Evolutionary conservation across 2,329 filamentous ascomycete species (phyloP).

Genomic region (Talaromyces pinophilus): DNA sequence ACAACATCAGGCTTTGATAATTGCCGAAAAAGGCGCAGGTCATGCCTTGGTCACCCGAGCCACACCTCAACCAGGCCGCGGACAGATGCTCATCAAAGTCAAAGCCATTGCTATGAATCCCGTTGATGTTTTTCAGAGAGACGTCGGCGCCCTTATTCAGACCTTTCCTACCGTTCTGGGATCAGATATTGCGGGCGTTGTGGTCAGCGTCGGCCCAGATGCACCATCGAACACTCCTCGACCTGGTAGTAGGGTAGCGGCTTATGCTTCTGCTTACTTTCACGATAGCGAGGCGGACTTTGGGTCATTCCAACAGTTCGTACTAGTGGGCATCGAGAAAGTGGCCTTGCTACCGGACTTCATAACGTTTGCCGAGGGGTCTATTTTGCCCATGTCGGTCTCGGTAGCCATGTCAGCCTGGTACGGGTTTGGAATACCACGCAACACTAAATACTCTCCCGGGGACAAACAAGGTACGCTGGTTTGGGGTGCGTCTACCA

Average conservation of each 20-base stretch:
- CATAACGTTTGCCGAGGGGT: constrained; percentile 31
- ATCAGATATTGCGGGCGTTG: constrained; percentile 36
- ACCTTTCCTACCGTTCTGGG: constrained; percentile 33
- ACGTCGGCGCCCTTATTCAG: constrained; percentile 27
- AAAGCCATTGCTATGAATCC: constrained; percentile 47
- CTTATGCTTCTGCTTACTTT: constrained; percentile 34
- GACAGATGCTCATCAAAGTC: constrained; percentile 46
- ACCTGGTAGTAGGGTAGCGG: constrained; percentile 35
- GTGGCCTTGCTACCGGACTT: constrained; percentile 33
- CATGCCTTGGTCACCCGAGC: constrained; percentile 3
- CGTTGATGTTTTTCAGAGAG: constrained; percentile 36
- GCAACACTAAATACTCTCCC: constrained; percentile 27
- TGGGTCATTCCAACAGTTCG: constrained; percentile 33
- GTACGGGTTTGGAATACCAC: constrained; percentile 30
- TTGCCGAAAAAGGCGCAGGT: constrained; percentile 7
- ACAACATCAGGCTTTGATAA: constrained; percentile 9
- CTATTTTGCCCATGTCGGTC: constrained; percentile 33
- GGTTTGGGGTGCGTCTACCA: constrained; percentile 47
- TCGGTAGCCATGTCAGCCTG: constrained; percentile 32
- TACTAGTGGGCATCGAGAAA: constrained; percentile 36
- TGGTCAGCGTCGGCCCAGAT: constrained; percentile 33
- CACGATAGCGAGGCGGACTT: constrained; percentile 31
- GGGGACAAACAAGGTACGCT: constrained; percentile 36
- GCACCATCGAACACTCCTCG: constrained; percentile 27
- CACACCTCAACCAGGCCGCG: constrained; percentile 37